A percentile compares a stretch with the other conserved stretches of the same genome.
These are phyloP conservation scores for Mycena indigotica DNA, from an alignment of 768 basidiomycete genomes.

Conservation along the genomic window DNA sequence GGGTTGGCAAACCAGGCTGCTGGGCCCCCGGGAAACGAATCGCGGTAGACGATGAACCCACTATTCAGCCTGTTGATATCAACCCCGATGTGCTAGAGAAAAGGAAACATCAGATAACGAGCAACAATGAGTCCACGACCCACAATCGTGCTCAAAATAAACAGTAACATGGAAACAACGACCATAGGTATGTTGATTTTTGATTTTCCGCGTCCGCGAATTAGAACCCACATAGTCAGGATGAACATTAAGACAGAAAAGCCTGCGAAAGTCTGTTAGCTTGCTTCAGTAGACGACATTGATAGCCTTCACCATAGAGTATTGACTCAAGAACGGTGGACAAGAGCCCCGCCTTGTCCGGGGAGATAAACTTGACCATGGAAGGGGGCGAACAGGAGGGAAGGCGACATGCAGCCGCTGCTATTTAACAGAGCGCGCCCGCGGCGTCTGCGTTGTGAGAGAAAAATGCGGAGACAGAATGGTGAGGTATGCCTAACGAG, in stretches of 20 bases:
- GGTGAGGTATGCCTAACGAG: too few species aligned
- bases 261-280: conserved; percentile 20
- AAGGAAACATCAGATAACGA: not conserved
- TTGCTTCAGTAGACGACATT: not conserved
- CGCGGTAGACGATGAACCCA: conserved; percentile 28
- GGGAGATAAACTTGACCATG: conserved; percentile 1
- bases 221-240: conserved; percentile 30
- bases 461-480: too few species aligned
- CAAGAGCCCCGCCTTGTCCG: conserved; percentile 26
- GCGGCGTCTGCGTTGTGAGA: not conserved
- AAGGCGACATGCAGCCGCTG: not conserved
- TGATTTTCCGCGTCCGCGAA: conserved; percentile 1
- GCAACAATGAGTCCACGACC: conserved; percentile 1
- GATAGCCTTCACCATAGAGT: conserved; percentile 26
- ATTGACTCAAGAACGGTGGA: conserved; percentile 29
- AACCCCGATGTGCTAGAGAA: conserved; percentile 29
- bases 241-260: conserved; percentile 40
- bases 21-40: conserved; percentile 24
- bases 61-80: conserved; percentile 27
- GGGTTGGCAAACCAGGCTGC: conserved; percentile 27
- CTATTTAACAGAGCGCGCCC: not conserved
- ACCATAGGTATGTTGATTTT: conserved; percentile 27
- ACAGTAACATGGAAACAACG: conserved; percentile 25
- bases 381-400: not conserved
- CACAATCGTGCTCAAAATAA: conserved; percentile 34